Evolutionary conservation across 495 filamentous ascomycete genomes (phyloP).

Genomic region (Trichoderma virens): DNA sequence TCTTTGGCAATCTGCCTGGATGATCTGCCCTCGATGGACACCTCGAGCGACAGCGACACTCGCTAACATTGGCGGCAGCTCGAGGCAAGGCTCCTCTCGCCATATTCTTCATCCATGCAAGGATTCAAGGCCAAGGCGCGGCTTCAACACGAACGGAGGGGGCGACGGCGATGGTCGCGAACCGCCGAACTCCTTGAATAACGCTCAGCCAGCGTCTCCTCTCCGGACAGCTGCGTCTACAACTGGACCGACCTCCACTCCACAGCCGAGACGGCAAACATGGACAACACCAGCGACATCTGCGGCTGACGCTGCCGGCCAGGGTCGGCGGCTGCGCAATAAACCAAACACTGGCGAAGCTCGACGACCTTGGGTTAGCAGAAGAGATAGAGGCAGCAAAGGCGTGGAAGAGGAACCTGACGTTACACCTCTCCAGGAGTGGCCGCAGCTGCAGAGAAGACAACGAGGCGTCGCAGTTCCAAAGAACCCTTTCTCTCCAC

Average conservation of each 20-base stretch:
- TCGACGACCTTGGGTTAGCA: background rate
- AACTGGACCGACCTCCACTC: background rate
- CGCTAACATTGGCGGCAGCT: background rate
- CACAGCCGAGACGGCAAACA: background rate
- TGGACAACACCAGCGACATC: background rate
- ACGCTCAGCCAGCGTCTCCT: background rate
- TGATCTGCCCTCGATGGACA: slow-evolving; percentile 5
- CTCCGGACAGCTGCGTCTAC: background rate
- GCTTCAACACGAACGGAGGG: background rate
- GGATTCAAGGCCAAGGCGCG: background rate
- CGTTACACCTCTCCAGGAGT: background rate
- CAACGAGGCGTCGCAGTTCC: background rate
- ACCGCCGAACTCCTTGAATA: background rate
- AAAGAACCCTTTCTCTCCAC: background rate
- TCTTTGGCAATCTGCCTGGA: background rate
- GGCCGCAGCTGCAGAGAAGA: background rate
- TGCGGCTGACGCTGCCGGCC: background rate
- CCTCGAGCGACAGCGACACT: background rate
- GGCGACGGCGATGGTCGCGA: background rate
- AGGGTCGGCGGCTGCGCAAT: no score
- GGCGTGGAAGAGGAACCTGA: background rate
- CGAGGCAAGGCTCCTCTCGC: background rate
- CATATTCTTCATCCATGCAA: background rate
- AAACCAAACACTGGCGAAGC: no score
- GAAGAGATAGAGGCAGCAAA: background rate